phyloP scores from a whole-genome alignment of 169 alveolate genomes.

The Miamiensis avidus region DNA sequence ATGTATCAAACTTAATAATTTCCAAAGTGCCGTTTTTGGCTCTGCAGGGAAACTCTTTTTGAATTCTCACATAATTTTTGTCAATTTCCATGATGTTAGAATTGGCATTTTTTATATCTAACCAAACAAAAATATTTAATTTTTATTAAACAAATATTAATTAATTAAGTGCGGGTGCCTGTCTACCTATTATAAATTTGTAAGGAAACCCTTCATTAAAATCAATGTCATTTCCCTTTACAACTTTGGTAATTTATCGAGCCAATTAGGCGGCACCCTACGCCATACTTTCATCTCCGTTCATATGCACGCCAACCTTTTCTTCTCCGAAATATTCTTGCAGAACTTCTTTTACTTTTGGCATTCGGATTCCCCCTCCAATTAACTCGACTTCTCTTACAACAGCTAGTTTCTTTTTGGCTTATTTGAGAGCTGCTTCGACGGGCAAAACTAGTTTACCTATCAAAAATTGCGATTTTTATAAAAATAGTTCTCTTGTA shows the following conservation, averaged over 20 bases:
- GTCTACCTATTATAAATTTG: too few species aligned
- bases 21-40: too few species aligned
- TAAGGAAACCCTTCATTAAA: too few species aligned
- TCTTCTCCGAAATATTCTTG: conserved; percentile 41
- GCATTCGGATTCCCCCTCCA: conserved; percentile 86
- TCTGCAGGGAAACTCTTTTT: too few species aligned
- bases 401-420: conserved; percentile 51
- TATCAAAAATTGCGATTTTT: conserved; percentile 29
- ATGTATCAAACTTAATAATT: too few species aligned
- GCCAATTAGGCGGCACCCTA: conserved; percentile 76
- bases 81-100: conserved; percentile 2
- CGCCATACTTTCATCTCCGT: conserved; percentile 85
- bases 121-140: conserved; percentile 7
- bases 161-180: too few species aligned
- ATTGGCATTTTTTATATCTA: neutral
- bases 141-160: conserved; percentile 36
- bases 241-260: conserved; percentile 69
- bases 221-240: conserved; percentile 55
- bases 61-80: too few species aligned
- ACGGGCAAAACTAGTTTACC: conserved; percentile 55
- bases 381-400: conserved; percentile 64
- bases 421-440: conserved; percentile 56
- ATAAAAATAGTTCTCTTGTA: conserved; percentile 60
- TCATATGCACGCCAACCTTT: conserved; percentile 72
- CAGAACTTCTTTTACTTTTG: conserved; percentile 65